Conservation (phyloP, 2,329 filamentous ascomycete genomes). For the Microascus cirrosus region DNA sequence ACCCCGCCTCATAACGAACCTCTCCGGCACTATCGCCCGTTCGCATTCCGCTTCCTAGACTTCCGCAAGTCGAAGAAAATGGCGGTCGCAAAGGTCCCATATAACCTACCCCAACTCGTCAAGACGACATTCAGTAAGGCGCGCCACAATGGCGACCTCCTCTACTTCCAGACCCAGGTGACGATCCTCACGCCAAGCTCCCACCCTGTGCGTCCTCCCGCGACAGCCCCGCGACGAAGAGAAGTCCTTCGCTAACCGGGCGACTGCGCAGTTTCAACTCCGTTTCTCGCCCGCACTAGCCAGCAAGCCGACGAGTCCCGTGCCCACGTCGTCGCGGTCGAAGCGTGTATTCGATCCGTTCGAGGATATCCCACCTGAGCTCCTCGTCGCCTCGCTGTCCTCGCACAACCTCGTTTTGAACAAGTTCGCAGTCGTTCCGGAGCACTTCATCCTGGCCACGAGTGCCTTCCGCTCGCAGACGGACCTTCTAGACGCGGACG, state of each 20-base stretch:
- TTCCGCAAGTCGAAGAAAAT: neutral
- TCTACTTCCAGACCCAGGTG: conserved; percentile 43
- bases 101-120: conserved; percentile 39
- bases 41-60: neutral
- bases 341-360: conserved; percentile 49
- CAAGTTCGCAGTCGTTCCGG: conserved; percentile 61
- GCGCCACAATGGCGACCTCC: conserved; percentile 33
- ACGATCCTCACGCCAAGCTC: conserved; percentile 30
- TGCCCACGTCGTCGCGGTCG: conserved; percentile 15
- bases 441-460: conserved; percentile 64
- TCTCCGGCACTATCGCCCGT: neutral
- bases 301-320: conserved; percentile 47
- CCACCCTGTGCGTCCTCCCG: conserved; percentile 25
- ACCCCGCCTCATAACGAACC: neutral
- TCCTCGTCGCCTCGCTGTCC: conserved; percentile 41
- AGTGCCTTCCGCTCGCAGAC: conserved; percentile 53
- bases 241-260: neutral
- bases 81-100: neutral
- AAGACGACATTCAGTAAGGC: conserved; percentile 36
- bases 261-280: conserved; percentile 50
- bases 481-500: conserved; percentile 45
- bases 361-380: conserved; percentile 37
- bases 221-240: neutral
- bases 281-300: conserved; percentile 60
- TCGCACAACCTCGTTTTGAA: conserved; percentile 58